Percentiles rank a stretch among this genome's conserved stretches.
phyloP scores from a whole-genome alignment of 176 grass and related monocot genomes.

The Eremochloa ophiuroides region DNA sequence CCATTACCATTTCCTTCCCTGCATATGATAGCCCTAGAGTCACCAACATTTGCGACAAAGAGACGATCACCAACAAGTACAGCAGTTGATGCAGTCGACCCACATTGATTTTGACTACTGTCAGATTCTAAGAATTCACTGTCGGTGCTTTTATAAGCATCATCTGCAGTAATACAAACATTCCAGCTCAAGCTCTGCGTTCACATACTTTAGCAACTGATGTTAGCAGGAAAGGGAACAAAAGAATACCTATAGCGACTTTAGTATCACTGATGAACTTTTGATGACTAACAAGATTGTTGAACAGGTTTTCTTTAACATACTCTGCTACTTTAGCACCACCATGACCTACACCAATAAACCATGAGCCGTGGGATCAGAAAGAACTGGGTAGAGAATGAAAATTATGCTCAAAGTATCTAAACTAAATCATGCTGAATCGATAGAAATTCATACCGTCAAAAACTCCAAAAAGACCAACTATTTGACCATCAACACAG shows the following conservation, averaged over 20 bases:
- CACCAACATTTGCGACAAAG: conserved; percentile 59
- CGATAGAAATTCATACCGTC: conserved; percentile 38
- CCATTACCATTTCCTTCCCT: conserved; percentile 54
- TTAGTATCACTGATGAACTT: conserved; percentile 60
- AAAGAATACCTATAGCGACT: conserved; percentile 47
- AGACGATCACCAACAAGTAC: conserved; percentile 50
- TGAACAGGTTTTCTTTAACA: conserved; percentile 62
- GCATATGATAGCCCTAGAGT: conserved; percentile 54
- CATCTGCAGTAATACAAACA: conserved; percentile 29
- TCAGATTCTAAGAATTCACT: conserved; percentile 60
- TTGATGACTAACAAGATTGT: conserved; percentile 51
- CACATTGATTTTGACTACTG: conserved; percentile 54
- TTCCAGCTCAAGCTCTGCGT: background rate
- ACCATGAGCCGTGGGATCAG: background rate
- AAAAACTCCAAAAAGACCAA: conserved; percentile 63
- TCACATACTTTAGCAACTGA: background rate
- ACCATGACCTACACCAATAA: conserved; percentile 55
- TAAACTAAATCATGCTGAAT: conserved; percentile 3
- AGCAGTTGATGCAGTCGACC: conserved; percentile 57
- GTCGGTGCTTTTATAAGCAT: conserved; percentile 61
- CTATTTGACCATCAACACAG: conserved; percentile 44
- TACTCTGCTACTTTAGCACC: conserved; percentile 60
- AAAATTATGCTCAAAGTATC: background rate
- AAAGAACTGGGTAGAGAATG: background rate
- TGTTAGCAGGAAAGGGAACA: background rate